phyloP scores from a whole-genome alignment of 1,284 basidiomycete species.

The Ustilago bromivora region DNA sequence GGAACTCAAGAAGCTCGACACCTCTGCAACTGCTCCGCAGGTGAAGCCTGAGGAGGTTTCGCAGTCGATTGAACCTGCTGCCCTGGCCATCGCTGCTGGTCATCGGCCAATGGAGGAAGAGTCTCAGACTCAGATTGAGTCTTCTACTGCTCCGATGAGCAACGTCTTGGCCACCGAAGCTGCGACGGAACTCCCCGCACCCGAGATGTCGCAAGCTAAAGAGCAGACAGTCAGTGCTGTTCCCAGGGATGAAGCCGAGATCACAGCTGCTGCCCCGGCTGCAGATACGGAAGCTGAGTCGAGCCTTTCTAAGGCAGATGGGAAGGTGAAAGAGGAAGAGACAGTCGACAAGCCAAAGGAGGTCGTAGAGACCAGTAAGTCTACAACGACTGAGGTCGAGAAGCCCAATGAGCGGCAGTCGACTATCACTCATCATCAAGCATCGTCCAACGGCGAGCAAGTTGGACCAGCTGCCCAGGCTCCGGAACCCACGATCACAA shows the following conservation, averaged over 20 bases:
- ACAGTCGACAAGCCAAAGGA: background rate
- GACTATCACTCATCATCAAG: background rate
- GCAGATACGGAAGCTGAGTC: background rate
- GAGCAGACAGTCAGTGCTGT: background rate
- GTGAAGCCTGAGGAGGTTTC: background rate
- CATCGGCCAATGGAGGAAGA: background rate
- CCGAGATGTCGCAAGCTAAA: background rate
- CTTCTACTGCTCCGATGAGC: background rate
- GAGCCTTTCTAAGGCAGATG: background rate
- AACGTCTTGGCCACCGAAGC: background rate
- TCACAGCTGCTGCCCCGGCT: background rate
- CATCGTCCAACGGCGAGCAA: background rate
- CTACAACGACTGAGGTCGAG: background rate
- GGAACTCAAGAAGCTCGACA: background rate
- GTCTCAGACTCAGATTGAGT: constrained; percentile 36
- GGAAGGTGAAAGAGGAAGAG: background rate
- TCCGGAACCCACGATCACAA: background rate
- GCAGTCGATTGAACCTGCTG: background rate
- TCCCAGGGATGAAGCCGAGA: background rate
- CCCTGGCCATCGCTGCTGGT: background rate
- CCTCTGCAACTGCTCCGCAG: background rate
- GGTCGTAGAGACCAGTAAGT: background rate
- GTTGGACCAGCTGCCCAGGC: no score
- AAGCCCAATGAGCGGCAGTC: background rate
- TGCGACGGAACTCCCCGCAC: background rate